Evolutionary conservation across 106 monocot genomes (phyloP).

Genomic region (Chionographis japonica): DNA sequence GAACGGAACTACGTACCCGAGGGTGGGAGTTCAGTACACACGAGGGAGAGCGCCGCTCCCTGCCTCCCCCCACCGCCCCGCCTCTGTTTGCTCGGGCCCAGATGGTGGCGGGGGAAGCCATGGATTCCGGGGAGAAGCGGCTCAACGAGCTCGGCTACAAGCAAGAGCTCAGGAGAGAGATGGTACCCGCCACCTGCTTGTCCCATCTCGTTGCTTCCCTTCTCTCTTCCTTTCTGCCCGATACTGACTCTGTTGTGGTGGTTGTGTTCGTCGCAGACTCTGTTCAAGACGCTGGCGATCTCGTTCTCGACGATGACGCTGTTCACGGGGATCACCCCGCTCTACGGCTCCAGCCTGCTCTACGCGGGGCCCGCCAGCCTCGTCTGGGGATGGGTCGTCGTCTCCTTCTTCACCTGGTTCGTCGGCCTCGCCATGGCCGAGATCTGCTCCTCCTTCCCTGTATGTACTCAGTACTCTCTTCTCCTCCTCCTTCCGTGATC

Average conservation of each 20-base stretch:
- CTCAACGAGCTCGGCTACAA: conserved; percentile 91
- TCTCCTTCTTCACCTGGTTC: conserved; percentile 88
- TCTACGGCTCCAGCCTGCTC: conserved; percentile 67
- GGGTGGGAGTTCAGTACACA: no score
- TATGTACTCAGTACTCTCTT: conserved; percentile 2
- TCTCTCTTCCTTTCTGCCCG: neutral
- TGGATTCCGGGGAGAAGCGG: conserved; percentile 82
- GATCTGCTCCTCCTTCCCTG: conserved; percentile 91
- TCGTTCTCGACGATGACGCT: conserved; percentile 87
- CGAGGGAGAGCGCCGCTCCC: no score
- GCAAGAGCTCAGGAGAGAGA: conserved; percentile 76
- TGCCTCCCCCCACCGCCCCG: no score
- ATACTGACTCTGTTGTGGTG: neutral
- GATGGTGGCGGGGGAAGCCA: conserved; percentile 9
- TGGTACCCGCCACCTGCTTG: conserved; percentile 25
- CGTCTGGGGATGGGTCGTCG: conserved; percentile 86
- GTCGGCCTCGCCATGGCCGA: conserved; percentile 82
- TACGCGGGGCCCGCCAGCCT: conserved; percentile 69
- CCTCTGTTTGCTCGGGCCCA: neutral
- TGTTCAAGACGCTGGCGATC: conserved; percentile 83
- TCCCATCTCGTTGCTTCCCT: neutral
- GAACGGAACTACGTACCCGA: no score
- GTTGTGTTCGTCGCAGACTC: conserved; percentile 23
- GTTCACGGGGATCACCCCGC: conserved; percentile 82
- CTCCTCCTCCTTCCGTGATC: neutral